A percentile compares a stretch with the other conserved stretches of the same genome.
Evolutionary conservation across 208 protist species (phyloP).

Genomic region (Leishmania turanica): DNA sequence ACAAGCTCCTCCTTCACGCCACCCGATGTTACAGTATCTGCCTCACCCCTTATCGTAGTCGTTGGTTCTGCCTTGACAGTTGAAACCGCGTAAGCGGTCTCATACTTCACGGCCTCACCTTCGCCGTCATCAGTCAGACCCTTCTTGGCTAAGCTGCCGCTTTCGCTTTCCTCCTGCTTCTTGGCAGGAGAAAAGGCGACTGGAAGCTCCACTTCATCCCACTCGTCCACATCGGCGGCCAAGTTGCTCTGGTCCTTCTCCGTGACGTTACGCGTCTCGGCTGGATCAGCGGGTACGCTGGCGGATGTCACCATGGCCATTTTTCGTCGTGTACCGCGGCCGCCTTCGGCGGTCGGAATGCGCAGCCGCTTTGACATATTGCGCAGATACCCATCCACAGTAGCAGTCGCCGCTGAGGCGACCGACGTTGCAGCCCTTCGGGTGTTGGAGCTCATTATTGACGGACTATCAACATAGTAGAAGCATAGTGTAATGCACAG

Average conservation of each 20-base stretch:
- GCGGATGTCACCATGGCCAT: conserved; percentile 84
- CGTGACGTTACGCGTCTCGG: not conserved
- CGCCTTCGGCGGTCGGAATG: conserved; percentile 75
- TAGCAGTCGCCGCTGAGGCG: conserved; percentile 62
- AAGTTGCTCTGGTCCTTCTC: conserved; percentile 7
- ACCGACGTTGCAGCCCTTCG: conserved; percentile 35
- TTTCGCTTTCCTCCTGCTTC: conserved; percentile 34
- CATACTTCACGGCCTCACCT: conserved; percentile 12
- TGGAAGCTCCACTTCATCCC: conserved; percentile 83
- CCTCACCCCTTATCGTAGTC: not conserved
- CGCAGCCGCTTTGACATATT: conserved; percentile 76
- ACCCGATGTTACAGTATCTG: not conserved
- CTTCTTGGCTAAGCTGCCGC: not conserved
- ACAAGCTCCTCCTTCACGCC: conserved; percentile 35
- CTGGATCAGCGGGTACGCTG: conserved; percentile 7
- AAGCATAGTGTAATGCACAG: not conserved
- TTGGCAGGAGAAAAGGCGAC: conserved; percentile 16
- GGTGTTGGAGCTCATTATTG: conserved; percentile 20
- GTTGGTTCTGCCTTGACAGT: conserved; percentile 11
- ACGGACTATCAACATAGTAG: not conserved
- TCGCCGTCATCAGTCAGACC: conserved; percentile 15
- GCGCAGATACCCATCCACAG: conserved; percentile 84
- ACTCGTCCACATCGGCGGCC: conserved; percentile 71
- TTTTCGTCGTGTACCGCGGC: conserved; percentile 78
- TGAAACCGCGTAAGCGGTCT: not conserved